Evolutionary conservation across 202 grass and related monocot genomes (phyloP), one percentile per base, ranked within the genome.

Genomic region (Sporobolus alterniflorus): DNA sequence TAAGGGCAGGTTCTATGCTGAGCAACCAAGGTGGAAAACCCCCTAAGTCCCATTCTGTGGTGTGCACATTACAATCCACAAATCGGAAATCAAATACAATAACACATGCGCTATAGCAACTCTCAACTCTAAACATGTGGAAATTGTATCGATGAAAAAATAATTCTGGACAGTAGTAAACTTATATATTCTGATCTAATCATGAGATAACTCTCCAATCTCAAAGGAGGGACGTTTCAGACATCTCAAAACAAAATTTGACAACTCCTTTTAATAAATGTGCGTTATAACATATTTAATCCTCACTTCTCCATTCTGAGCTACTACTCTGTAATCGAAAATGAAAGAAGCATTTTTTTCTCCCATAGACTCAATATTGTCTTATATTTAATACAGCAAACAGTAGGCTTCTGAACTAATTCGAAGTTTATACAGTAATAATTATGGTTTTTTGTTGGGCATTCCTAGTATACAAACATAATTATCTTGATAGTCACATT

Each of bases 21-120:
- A 98, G 92, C 77, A 98, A 85, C 96, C 96, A 98, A 62, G 96
- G 90, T 66, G 96, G 96, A 84, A 98, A 98, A 62, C 92, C 96
- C 34, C 96, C 96, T 42, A 98, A 75, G 71, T 98, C 96, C 96
- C 96, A 98, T 88, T 98, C 96, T 98, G 84, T 46, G 78, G 71
- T 59, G 46, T 16, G 75, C 50, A 84, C 40, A 28, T 82, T 78
- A 60, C 40, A 73, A 30, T 28, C 9, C 11, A 77, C 12, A 73
- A 72, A 73, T 46, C 36, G 69, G 44, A 69, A 76, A 21, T 1
- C 0, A 82, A 60, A n/a, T n/a, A n/a, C n/a, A n/a, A n/a, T n/a
- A n/a, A 59, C 4, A 47, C 4, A 72, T 71, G 11, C 21, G 41
- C 15, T 55, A 55, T 76, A 71, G 85, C 28, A 85, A 75, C 15